A percentile compares a stretch with the other conserved stretches of the same genome.
These are phyloP conservation scores for Solanum peruvianum DNA, from an alignment of 257 asterid genomes.

Conservation along the genomic window DNA sequence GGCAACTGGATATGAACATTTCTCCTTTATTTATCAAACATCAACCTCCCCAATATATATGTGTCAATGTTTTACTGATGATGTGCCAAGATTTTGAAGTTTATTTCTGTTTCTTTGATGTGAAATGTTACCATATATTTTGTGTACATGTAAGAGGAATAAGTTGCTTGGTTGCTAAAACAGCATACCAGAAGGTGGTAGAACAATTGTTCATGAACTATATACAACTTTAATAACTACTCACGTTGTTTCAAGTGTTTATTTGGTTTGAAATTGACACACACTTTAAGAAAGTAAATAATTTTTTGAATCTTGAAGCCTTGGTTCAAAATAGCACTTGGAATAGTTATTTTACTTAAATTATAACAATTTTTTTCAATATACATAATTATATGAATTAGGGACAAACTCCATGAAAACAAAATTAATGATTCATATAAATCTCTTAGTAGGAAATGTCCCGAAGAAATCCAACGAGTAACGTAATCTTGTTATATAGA, in stretches of 20 bases:
- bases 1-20: background rate
- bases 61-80: background rate
- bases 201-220: background rate
- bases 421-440: no score
- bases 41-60: background rate
- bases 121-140: background rate
- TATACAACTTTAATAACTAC: background rate
- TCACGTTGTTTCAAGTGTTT: background rate
- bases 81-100: background rate
- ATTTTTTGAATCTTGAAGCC: no score
- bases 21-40: background rate
- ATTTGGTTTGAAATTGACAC: background rate
- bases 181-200: background rate
- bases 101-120: background rate
- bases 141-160: background rate
- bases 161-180: background rate
- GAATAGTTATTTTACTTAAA: no score
- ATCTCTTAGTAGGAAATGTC: no score
- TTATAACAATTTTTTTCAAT: no score
- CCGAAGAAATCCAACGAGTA: no score
- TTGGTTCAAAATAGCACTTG: no score
- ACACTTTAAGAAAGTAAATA: no score
- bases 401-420: no score
- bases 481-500: no score
- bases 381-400: no score